Conservation (phyloP, 805 yeast species). For the Dipodascus geniculatus region DNA sequence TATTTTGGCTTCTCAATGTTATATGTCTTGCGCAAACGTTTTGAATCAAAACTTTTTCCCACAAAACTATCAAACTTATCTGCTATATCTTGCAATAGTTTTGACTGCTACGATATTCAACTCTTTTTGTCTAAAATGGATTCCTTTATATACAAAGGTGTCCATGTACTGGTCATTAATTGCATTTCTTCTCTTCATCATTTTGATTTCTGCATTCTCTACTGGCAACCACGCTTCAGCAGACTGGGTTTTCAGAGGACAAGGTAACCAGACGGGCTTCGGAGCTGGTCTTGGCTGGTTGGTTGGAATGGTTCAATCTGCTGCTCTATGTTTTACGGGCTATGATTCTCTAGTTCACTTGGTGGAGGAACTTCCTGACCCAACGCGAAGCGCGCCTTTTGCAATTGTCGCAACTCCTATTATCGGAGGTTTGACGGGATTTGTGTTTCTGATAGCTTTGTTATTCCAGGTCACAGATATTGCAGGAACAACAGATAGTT, state of each 20-base stretch:
- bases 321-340: not conserved
- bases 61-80: not conserved
- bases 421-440: not conserved
- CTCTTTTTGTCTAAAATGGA: not conserved
- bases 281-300: not conserved
- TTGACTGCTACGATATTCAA: not conserved
- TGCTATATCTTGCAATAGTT: not conserved
- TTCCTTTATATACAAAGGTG: not conserved
- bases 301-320: not conserved
- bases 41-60: not conserved
- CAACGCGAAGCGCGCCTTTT: not conserved
- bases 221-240: not conserved
- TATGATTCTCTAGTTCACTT: not conserved
- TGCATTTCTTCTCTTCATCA: not conserved
- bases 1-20: not conserved
- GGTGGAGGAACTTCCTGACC: not conserved
- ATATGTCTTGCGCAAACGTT: not conserved
- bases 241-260: not conserved
- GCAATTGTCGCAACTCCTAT: not conserved
- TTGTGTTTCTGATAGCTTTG: not conserved
- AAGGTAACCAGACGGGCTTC: not conserved
- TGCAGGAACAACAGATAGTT: not conserved
- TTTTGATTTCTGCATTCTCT: not conserved
- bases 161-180: not conserved
- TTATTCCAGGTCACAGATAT: not conserved